Evolutionary conservation across 2,329 filamentous ascomycete genomes (phyloP).

Genomic region (Immersiporthe knoxdaviesiana): DNA sequence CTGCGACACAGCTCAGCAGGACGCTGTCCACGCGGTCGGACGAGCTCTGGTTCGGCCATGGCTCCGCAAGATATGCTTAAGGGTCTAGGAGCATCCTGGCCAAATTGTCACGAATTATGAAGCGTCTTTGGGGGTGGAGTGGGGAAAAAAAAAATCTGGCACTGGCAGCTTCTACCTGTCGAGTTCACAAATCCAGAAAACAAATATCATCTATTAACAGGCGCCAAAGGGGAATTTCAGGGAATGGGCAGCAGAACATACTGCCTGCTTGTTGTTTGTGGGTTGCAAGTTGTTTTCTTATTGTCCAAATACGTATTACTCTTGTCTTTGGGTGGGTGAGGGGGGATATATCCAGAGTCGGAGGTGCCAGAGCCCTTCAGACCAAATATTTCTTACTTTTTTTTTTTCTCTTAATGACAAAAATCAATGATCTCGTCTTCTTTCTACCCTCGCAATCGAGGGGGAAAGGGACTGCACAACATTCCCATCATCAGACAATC

Average conservation of each 20-base stretch:
- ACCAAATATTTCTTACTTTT: constrained; percentile 2
- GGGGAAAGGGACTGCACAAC: not conserved
- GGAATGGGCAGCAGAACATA: not conserved
- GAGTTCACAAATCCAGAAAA: constrained; percentile 10
- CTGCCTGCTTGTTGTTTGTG: not conserved
- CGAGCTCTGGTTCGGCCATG: constrained; percentile 42
- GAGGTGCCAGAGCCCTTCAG: not conserved
- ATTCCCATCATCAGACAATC: not conserved
- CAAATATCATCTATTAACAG: not conserved
- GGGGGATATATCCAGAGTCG: constrained; percentile 12
- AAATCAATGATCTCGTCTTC: not conserved
- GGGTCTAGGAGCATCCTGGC: not conserved
- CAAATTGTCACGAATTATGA: not conserved
- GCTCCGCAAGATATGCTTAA: constrained; percentile 30
- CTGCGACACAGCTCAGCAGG: constrained; percentile 38
- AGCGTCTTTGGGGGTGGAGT: not conserved
- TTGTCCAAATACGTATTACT: not conserved
- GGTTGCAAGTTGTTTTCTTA: not conserved
- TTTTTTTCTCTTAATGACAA: constrained; percentile 4
- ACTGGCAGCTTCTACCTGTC: not conserved
- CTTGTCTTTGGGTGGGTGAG: not conserved
- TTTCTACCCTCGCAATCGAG: not conserved
- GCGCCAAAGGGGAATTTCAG: not conserved
- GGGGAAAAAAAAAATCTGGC: not conserved
- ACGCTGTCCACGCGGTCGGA: constrained; percentile 47